Percentiles rank a stretch among this genome's conserved stretches.
Conservation (phyloP, 129 eudicot genomes). For the Flaveria brownii region DNA sequence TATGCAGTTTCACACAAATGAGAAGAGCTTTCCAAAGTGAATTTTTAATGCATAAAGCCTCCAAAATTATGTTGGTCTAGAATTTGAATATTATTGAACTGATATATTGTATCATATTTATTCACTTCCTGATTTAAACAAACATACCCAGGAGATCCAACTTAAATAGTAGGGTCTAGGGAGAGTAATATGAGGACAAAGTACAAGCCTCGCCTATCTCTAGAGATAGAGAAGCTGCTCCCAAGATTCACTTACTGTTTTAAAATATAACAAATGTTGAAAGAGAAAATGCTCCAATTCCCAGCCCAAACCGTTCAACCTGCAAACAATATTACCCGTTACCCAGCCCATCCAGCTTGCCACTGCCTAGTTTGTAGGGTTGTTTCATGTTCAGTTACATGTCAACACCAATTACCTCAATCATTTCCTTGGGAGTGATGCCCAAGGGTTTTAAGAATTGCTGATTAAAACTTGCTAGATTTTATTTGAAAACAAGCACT, state of each 20-base stretch:
- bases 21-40: neutral
- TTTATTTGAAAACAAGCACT: neutral
- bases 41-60: neutral
- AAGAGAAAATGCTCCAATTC: neutral
- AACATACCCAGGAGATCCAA: no score
- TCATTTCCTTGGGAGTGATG: constrained; percentile 21
- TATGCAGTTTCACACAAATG: neutral
- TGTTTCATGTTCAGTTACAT: neutral
- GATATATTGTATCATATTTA: neutral
- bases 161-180: no score
- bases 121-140: no score
- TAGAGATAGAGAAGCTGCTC: no score
- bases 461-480: neutral
- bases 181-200: no score
- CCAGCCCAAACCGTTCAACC: neutral
- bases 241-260: neutral
- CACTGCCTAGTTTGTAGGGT: neutral
- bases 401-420: constrained; percentile 9
- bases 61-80: neutral
- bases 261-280: neutral
- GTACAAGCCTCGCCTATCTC: no score
- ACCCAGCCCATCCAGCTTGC: neutral
- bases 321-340: neutral
- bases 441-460: neutral
- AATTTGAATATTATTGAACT: neutral